Percentiles rank a stretch among this genome's conserved stretches.
These are phyloP conservation scores for Apium graveolens DNA, from an alignment of 129 eudicot genomes.

Conservation along the genomic window DNA sequence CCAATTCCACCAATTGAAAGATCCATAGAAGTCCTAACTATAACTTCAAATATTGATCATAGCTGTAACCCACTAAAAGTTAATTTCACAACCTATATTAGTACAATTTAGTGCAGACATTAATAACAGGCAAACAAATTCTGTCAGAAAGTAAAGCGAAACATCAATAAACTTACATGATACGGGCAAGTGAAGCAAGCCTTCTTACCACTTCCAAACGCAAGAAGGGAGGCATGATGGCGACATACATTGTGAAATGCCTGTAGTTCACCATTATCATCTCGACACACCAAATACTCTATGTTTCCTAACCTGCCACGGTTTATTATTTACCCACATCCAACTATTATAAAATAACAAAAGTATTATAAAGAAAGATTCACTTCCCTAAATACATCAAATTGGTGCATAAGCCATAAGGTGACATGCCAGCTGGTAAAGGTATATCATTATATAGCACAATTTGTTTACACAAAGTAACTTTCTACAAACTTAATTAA, in stretches of 20 bases:
- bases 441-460: not conserved
- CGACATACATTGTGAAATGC: slow-evolving; percentile 99
- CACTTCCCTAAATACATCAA: not conserved
- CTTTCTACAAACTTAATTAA: not conserved
- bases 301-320: slow-evolving; percentile 66
- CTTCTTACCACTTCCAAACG: slow-evolving; percentile 64
- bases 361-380: not conserved
- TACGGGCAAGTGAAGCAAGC: slow-evolving; percentile 95
- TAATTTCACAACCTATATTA: not conserved
- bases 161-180: slow-evolving; percentile 66
- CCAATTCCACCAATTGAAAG: not conserved
- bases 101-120: not conserved
- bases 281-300: slow-evolving; percentile 79
- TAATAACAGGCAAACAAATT: not conserved
- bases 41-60: not conserved
- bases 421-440: not conserved
- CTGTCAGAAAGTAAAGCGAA: not conserved
- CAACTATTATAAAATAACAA: slow-evolving; percentile 5
- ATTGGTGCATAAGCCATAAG: not conserved
- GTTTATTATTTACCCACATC: slow-evolving; percentile 16
- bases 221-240: slow-evolving; percentile 90
- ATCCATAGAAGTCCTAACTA: not conserved
- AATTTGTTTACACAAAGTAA: not conserved
- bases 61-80: not conserved
- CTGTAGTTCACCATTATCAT: slow-evolving; percentile 50